Percentiles rank a stretch among this genome's conserved stretches.
Conservation (phyloP, 768 basidiomycete species). For the Paxillus rubicundulus region DNA sequence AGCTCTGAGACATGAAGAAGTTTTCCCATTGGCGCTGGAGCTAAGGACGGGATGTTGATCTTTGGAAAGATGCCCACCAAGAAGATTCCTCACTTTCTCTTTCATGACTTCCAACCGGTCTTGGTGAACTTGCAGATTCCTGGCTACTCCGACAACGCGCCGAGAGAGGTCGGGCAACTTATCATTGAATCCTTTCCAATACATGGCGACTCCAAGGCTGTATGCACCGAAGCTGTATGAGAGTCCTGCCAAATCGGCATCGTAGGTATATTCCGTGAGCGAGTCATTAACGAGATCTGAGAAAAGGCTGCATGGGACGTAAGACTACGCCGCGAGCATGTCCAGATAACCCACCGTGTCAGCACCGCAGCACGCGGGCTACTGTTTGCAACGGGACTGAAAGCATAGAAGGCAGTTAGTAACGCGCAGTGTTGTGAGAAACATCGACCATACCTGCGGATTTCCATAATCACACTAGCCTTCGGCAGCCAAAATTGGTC, state of each 20-base stretch:
- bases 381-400: conserved; percentile 54
- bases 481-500: conserved; percentile 96
- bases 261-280: conserved; percentile 87
- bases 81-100: conserved; percentile 60
- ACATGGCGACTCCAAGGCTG: conserved; percentile 63
- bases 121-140: conserved; percentile 58
- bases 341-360: conserved; percentile 51
- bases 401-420: background rate
- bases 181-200: conserved; percentile 87
- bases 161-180: conserved; percentile 75
- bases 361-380: conserved; percentile 72
- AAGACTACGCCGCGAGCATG: background rate
- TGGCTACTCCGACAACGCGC: conserved; percentile 68
- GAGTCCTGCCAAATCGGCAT: conserved; percentile 89
- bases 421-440: background rate
- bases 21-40: conserved; percentile 79
- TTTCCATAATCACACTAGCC: conserved; percentile 70
- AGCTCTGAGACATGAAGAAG: conserved; percentile 83
- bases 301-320: conserved; percentile 53
- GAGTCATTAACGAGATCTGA: conserved; percentile 85
- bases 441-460: conserved; percentile 56
- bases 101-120: conserved; percentile 78
- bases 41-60: conserved; percentile 36
- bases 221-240: conserved; percentile 64
- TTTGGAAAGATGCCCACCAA: background rate